Evolutionary conservation across 1,284 basidiomycete species (phyloP), one percentile per base, ranked within the genome.

Genomic region (Violaceomyces palustris): DNA sequence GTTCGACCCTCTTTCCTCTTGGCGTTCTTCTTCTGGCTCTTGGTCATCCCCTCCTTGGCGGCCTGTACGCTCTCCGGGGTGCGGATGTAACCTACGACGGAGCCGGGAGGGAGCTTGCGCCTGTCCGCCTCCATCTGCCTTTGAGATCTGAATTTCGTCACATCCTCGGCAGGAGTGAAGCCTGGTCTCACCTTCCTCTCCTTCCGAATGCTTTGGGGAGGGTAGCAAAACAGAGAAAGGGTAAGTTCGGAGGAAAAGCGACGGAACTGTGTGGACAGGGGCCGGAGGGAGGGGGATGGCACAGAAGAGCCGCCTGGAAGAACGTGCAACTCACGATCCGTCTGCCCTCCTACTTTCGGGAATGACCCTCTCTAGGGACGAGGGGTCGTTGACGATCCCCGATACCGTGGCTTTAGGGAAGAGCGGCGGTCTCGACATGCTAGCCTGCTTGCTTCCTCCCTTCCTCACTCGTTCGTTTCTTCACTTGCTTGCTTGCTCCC

Each of bases 111-210:
- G 6, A 23, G 39, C 35, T n/a, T 38, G 37, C 18, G 74, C 5
- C 77, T 71, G 47, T 89, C 87, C 74, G 83, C 79, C 63, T 84
- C 82, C 35, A 80, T 76, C 72, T 88, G 86, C 27, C 83, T 81
- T 34, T 82, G 79, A 18, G 86, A 82, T 35, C 88, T 81, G 74
- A 92, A 97, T 29, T 83, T 82, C 25, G 80, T 79, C 11, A 94
- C 81, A 75, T 97, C 92, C 74, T 97, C 92, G 72, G 89, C 87
- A 0, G 92, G 92, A 1, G 89, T 93, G 75, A 84, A 97, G 1
- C 92, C 92, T 0, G 90, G 90, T 25, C 90, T 81, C 58, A 97
- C 85, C 77, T 86, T 92, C 52, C 87, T 78, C 73, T 94, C 82
- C 74, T 92, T 94, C 45, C 92, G 84, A 18, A 88, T 75, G 35